Evolutionary conservation across 768 basidiomycete species (phyloP).

Genomic region (Naganishia vaughanmartiniae): DNA sequence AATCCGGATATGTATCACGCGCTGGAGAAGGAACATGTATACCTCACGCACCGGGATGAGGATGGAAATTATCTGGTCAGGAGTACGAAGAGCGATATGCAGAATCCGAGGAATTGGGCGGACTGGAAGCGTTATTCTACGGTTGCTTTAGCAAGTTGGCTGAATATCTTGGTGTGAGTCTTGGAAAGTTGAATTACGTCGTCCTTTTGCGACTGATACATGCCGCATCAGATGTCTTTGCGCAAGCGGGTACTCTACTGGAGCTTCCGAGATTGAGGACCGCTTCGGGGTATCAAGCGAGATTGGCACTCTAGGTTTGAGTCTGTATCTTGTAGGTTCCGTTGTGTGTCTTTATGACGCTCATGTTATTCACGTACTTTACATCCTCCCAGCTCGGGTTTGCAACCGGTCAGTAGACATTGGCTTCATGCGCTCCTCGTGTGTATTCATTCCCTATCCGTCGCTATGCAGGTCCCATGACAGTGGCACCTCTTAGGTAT

Average conservation of each 20-base stretch:
- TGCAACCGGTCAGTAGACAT: constrained; percentile 31
- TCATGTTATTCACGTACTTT: neutral
- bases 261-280: constrained; percentile 37
- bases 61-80: constrained; percentile 34
- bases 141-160: constrained; percentile 33
- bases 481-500: constrained; percentile 12
- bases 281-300: constrained; percentile 35
- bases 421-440: neutral
- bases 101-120: constrained; percentile 38
- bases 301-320: constrained; percentile 37
- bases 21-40: constrained; percentile 30
- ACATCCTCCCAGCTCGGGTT: constrained; percentile 22
- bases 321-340: constrained; percentile 36
- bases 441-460: neutral
- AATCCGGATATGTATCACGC: constrained; percentile 22
- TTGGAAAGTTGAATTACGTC: neutral
- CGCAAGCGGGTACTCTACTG: constrained; percentile 38
- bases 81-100: constrained; percentile 30
- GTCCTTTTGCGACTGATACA: neutral
- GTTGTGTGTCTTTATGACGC: neutral
- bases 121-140: constrained; percentile 38
- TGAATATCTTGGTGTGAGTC: constrained; percentile 39
- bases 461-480: neutral
- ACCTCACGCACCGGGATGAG: constrained; percentile 34
- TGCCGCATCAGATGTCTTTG: constrained; percentile 26